Base-by-base conservation (phyloP, 805 yeast genomes). In the Candida sithepensis region DNA sequence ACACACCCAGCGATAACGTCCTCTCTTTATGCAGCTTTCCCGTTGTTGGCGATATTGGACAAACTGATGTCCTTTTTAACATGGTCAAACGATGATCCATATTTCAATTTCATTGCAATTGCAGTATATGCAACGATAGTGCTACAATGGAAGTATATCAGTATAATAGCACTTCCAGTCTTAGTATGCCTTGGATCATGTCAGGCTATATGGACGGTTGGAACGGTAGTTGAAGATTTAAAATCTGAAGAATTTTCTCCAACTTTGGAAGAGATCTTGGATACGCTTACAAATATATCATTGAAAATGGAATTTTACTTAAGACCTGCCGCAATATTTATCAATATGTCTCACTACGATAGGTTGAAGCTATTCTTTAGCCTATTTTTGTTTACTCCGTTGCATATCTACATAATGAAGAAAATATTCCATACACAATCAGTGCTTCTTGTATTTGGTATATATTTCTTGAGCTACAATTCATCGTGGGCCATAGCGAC, bases 61-160 rank as follows among this genome's bases (percentile, higher is more conserved):
- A 63, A 68, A 38, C 46, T 70, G 6, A 58, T 79, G 16, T 75
- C 75, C 34, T 59, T 75, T 13, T 50, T 77, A 19, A 77, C 83
- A 1, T 79, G 84, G 84, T 78, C 84, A 1, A 76, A 77, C 49
- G 74, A 69, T 4, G 77, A 76, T 46, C 63, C 74, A 9, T 76
- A 74, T 53, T 66, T 66, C 49, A 79, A 77, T 53, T 70, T 76
- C 47, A 56, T 78, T 6, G 33, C 71, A 1, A 64, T 76, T 28
- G 70, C 70, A 4, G 50, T 58, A 1, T 74, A 71, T 51, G 65
- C 73, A 12, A 61, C 68, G 28, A 26, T 71, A 1, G 70, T 77
- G 13, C 53, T 69, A 55, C 70, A 75, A 52, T 78, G 83, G 83
- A 48, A 61, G 4, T 34, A 57, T 9, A 48, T 74, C 21, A 60